Evolutionary conservation across 768 basidiomycete species (phyloP).

Genomic region (Phlegmacium glaucopus): DNA sequence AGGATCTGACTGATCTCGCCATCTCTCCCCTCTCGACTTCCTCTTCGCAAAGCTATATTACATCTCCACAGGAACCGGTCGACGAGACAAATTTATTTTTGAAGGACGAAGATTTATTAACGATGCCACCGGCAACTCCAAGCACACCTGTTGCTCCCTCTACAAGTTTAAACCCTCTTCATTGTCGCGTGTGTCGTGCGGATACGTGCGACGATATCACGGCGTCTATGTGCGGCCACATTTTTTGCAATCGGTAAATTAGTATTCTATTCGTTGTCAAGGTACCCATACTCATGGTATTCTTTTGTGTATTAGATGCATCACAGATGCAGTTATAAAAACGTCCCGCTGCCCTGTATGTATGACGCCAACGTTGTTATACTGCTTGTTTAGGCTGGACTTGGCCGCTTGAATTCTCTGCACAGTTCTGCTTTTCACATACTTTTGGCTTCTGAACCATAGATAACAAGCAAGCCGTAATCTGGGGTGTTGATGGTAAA

Average conservation of each 20-base stretch:
- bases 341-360: slow-evolving; percentile 52
- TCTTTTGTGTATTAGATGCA: slow-evolving; percentile 39
- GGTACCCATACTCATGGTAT: not conserved
- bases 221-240: slow-evolving; percentile 60
- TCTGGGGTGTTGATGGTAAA: no score
- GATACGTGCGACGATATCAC: slow-evolving; percentile 52
- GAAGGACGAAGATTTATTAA: slow-evolving; percentile 2
- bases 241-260: slow-evolving; percentile 54
- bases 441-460: not conserved
- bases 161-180: slow-evolving; percentile 26
- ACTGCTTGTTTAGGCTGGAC: slow-evolving; percentile 55
- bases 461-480: no score
- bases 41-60: slow-evolving; percentile 22
- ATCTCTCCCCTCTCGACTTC: slow-evolving; percentile 15
- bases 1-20: not conserved
- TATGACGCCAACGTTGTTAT: slow-evolving; percentile 44
- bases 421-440: not conserved
- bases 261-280: not conserved
- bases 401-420: slow-evolving; percentile 22
- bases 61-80: slow-evolving; percentile 24
- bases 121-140: slow-evolving; percentile 7
- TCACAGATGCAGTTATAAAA: slow-evolving; percentile 44
- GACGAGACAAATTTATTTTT: slow-evolving; percentile 1
- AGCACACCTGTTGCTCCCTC: not conserved
- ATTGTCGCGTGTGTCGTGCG: slow-evolving; percentile 48